phyloP scores from a whole-genome alignment of 169 alveolate genomes.

The Plasmodium vivax region DNA sequence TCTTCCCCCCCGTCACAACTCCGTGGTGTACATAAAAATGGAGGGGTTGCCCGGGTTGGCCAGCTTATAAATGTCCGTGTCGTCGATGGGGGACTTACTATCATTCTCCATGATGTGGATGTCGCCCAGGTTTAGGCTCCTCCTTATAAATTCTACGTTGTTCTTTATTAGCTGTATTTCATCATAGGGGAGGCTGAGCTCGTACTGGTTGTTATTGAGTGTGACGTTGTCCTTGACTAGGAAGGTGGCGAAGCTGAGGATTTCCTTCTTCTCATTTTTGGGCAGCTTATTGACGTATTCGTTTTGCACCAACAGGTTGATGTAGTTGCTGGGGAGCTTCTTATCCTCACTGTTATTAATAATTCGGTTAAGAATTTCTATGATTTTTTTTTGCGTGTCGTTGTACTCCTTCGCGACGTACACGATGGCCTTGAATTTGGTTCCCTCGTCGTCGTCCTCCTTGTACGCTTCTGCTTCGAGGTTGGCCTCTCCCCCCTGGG shows the following conservation, averaged over 20 bases:
- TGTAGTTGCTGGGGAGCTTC: slow-evolving; percentile 56
- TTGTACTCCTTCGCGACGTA: slow-evolving; percentile 75
- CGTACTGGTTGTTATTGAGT: slow-evolving; percentile 83
- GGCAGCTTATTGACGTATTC: slow-evolving; percentile 76
- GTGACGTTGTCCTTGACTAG: slow-evolving; percentile 86
- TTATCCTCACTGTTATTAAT: slow-evolving; percentile 72
- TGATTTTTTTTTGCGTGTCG: slow-evolving; percentile 75
- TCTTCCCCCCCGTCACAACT: neutral
- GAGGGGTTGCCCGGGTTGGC: slow-evolving; percentile 86
- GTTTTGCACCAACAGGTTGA: slow-evolving; percentile 75
- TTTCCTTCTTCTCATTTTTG: slow-evolving; percentile 84
- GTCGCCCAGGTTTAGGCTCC: slow-evolving; percentile 70
- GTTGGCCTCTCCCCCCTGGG: neutral
- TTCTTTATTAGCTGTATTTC: slow-evolving; percentile 73
- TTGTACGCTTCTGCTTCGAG: neutral
- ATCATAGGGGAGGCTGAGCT: slow-evolving; percentile 81
- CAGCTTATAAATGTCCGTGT: slow-evolving; percentile 75
- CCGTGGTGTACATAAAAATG: slow-evolving; percentile 76
- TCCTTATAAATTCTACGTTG: slow-evolving; percentile 62
- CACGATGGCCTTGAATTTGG: slow-evolving; percentile 21
- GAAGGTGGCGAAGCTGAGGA: slow-evolving; percentile 90
- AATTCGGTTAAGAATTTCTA: slow-evolving; percentile 69
- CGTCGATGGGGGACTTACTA: slow-evolving; percentile 74
- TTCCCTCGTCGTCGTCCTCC: slow-evolving; percentile 65
- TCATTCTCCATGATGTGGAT: slow-evolving; percentile 77